Evolutionary conservation across 139 green algal species (phyloP), one percentile per base, ranked within the genome.

Genomic region (Ostreobium quekettii): DNA sequence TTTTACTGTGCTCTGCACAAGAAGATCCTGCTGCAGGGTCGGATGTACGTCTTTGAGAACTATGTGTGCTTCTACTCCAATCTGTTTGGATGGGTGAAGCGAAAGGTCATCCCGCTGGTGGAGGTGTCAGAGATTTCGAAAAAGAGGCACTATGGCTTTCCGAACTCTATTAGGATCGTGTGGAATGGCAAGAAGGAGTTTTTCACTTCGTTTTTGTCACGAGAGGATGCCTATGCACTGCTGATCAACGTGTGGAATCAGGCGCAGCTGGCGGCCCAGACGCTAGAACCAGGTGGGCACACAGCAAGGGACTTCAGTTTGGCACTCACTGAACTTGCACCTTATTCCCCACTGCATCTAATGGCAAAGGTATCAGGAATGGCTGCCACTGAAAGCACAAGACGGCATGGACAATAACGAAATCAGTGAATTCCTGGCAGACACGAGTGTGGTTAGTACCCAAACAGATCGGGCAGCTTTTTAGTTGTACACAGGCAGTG

Each of bases 11-110:
- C 85, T 0, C 57, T 91, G 49, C 66, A 74, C 3, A 88, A 88
- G 57, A 71, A 70, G n/a, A 68, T 89, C 3, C 66, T 89, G 24
- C 58, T 81, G 1, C 83, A 91, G 64, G 85, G 85, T 1, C 72
- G 84, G 8, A 72, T 91, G 71, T 90, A 86, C 66, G 61, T 96
- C 6, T 96, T 95, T 47, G 73, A 86, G n/a, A 69, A 82, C 8
- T 83, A 90, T 70, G 66, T 96, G 6, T 92, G 90, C 78, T 96
- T 96, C 78, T 83, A 89, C 48, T 86, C 74, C 28, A 90, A 86
- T 69, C 60, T 96, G 1, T 96, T 96, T 67, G 88, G 90, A 7
- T 91, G 90, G 58, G 47, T 75, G 8, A 96, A 90, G 70, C 71
- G 76, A 1, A 86, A 84, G 60, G 57, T 78, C 29, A 85, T 95